Evolutionary conservation across 164 flowering plant genomes (phyloP).

Genomic region (Dillenia turbinata): DNA sequence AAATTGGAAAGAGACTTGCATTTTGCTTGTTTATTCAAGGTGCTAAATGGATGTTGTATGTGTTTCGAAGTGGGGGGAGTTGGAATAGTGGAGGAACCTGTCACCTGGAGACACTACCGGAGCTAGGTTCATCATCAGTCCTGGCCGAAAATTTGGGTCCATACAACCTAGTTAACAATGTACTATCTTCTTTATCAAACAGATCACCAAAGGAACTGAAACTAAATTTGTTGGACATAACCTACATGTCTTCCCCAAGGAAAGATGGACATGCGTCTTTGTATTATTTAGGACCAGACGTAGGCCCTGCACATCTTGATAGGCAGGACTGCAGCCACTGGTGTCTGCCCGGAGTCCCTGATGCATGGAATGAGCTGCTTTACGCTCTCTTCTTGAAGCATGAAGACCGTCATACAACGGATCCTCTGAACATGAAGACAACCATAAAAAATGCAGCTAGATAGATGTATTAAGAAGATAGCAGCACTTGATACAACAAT

Average conservation of each 20-base stretch:
- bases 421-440: no score
- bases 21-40: no score
- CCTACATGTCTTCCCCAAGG: constrained; percentile 59
- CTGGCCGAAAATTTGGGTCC: constrained; percentile 39
- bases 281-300: constrained; percentile 49
- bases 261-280: constrained; percentile 89
- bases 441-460: no score
- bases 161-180: constrained; percentile 29
- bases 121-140: constrained; percentile 44
- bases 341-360: constrained; percentile 98
- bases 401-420: neutral
- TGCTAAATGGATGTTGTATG: no score
- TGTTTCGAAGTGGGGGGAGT: constrained; percentile 66
- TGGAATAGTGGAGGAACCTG: constrained; percentile 87
- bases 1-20: no score
- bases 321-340: constrained; percentile 98
- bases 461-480: no score
- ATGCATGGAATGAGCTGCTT: constrained; percentile 84
- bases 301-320: constrained; percentile 51
- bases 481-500: no score
- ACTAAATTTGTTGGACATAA: constrained; percentile 51
- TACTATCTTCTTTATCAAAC: constrained; percentile 33
- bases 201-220: constrained; percentile 12
- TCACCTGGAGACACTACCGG: constrained; percentile 77
- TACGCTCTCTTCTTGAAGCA: constrained; percentile 55